Evolutionary conservation across 140 eudicot species (phyloP), one percentile per base, ranked within the genome.

Genomic region (Anethum foeniculum): DNA sequence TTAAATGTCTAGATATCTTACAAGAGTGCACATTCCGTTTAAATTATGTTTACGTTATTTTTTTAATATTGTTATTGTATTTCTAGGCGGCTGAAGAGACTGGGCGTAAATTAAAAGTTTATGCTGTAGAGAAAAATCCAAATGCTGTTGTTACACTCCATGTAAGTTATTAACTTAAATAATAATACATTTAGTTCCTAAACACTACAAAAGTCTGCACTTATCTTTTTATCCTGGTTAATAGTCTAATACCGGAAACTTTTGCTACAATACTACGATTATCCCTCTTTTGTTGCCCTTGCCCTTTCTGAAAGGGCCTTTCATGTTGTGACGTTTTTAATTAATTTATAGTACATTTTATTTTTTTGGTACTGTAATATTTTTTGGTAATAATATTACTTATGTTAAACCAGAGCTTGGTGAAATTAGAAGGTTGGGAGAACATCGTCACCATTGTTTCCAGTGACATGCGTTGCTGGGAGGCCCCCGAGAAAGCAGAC

Each of bases 121-220:
- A 89, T 87, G 99, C 99, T 43, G 99, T 92, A 74, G 99, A 95
- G 85, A 95, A 95, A 84, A 95, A 95, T 86, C 98, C 98, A 76
- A 94, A 94, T 92, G 98, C 98, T 39, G 90, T 95, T 43, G 94
- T 95, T 69, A 95, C 99, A 43, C 97, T 95, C 81, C 99, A 95
- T 89, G 99, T 95, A 87, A 85, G 97, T 78, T 67, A 32, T 4
- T 56, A 71, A 62, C 7, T 25, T 62, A 0, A 62, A 27, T 3
- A 9, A 25, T 3, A 0, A 62, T 27, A 25, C 18, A 9, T 25
- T 27, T 39, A 14, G 44, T 72, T 38, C 32, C 19, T 39, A 19
- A 8, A 16, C 15, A 36, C 76, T 27, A 36, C 48, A 36, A 15
- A 68, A 7, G 11, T 21, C 23, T 60, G 34, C 28, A 60, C 25